Conservation (phyloP, 176 grass and related monocot species). For the Ensete glaucum region DNA sequence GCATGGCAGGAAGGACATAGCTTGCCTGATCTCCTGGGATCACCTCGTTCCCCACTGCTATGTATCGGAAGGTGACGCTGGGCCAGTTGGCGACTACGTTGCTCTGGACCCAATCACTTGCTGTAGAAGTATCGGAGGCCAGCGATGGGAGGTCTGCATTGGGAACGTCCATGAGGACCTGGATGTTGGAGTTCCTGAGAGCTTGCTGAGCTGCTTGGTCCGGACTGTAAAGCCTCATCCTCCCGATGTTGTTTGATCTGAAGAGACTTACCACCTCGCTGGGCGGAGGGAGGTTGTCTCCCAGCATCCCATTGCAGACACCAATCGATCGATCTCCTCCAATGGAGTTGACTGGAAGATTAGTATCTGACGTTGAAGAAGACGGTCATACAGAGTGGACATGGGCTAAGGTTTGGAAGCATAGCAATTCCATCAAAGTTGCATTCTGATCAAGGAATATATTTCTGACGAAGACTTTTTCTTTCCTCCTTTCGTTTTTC, state of each 20-base stretch:
- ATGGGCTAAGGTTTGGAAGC: too few species aligned
- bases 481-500: background rate
- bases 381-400: too few species aligned
- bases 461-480: background rate
- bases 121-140: constrained; percentile 4
- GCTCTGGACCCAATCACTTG: constrained; percentile 11
- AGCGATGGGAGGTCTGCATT: background rate
- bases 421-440: too few species aligned
- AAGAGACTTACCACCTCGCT: constrained; percentile 14
- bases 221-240: constrained; percentile 27
- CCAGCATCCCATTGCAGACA: constrained; percentile 29
- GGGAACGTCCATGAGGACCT: constrained; percentile 17
- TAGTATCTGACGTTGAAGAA: too few species aligned
- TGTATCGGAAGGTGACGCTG: constrained; percentile 22
- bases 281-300: constrained; percentile 18
- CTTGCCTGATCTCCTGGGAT: background rate
- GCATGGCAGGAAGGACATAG: constrained; percentile 56
- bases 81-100: constrained; percentile 14
- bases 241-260: constrained; percentile 6
- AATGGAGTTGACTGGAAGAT: background rate
- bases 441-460: background rate
- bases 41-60: constrained; percentile 63
- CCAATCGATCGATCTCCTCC: constrained; percentile 10
- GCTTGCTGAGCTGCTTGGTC: constrained; percentile 6
- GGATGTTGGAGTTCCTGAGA: constrained; percentile 22